phyloP scores from a whole-genome alignment of 2,329 filamentous ascomycete species.

The Cordyceps cateniannulata region DNA sequence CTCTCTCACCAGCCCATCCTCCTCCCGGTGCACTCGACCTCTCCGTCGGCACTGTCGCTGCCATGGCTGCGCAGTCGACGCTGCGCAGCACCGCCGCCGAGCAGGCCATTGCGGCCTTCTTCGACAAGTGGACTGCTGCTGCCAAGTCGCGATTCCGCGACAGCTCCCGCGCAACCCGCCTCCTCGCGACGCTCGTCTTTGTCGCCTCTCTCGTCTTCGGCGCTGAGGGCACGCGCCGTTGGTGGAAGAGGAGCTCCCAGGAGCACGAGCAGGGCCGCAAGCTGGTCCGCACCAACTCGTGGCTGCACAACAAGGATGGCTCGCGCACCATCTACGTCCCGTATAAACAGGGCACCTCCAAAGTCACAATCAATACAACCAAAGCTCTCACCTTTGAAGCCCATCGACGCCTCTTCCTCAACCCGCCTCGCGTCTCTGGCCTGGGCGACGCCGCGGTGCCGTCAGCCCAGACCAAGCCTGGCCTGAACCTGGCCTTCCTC shows the following conservation, averaged over 20 bases:
- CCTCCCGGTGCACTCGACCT: background rate
- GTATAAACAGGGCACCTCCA: slow-evolving; percentile 79
- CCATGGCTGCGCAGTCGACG: slow-evolving; percentile 85
- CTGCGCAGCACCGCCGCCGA: slow-evolving; percentile 60
- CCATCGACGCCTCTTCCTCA: slow-evolving; percentile 85
- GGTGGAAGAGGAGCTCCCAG: slow-evolving; percentile 65
- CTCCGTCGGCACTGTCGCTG: slow-evolving; percentile 4
- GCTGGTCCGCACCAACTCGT: slow-evolving; percentile 85
- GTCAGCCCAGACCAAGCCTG: slow-evolving; percentile 84
- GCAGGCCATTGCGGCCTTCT: slow-evolving; percentile 59
- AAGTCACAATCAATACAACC: slow-evolving; percentile 84
- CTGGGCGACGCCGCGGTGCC: slow-evolving; percentile 71
- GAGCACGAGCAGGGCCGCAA: slow-evolving; percentile 79
- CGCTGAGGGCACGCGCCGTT: slow-evolving; percentile 70
- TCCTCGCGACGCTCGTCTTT: slow-evolving; percentile 71
- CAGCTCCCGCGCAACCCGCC: slow-evolving; percentile 63
- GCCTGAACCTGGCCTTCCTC: slow-evolving; percentile 88
- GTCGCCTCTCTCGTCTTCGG: slow-evolving; percentile 71
- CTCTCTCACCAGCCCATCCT: background rate
- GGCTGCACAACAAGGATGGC: slow-evolving; percentile 88
- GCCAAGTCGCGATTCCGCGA: slow-evolving; percentile 49
- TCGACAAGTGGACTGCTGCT: slow-evolving; percentile 51
- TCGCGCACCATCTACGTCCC: slow-evolving; percentile 93
- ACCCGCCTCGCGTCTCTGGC: slow-evolving; percentile 78
- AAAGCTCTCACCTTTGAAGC: slow-evolving; percentile 95